A percentile compares a stretch with the other conserved stretches of the same genome.
Conservation (phyloP, 805 yeast species). For the Cyberlindnera sargentensis region DNA sequence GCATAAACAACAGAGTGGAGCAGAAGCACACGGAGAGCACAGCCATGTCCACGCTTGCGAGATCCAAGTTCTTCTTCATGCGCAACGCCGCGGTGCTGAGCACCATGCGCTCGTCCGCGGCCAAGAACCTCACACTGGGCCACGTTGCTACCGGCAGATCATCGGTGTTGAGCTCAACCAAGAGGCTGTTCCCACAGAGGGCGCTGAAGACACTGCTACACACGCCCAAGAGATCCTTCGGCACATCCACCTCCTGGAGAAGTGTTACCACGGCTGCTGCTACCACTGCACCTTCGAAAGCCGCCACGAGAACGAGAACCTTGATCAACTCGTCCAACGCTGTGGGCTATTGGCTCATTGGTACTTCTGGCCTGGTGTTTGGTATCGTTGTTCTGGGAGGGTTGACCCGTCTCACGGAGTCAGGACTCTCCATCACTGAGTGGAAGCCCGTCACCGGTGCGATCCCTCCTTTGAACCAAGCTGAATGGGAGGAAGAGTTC, state of each 20-base stretch:
- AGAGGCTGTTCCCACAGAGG: constrained; percentile 1
- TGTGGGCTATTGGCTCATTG: constrained; percentile 85
- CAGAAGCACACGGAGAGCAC: neutral
- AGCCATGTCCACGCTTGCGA: constrained; percentile 30
- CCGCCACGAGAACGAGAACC: constrained; percentile 13
- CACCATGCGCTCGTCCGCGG: constrained; percentile 18
- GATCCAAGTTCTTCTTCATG: constrained; percentile 52
- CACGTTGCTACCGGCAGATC: constrained; percentile 2
- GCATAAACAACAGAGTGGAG: too few relatives aligned
- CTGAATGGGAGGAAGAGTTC: constrained; percentile 85
- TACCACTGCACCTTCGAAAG: neutral
- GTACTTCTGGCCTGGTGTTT: constrained; percentile 82
- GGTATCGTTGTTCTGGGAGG: constrained; percentile 98
- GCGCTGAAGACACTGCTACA: neutral
- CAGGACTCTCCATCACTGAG: constrained; percentile 93
- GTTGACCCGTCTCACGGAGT: constrained; percentile 87
- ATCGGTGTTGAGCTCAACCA: constrained; percentile 2
- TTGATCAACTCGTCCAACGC: constrained; percentile 31
- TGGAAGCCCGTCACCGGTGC: constrained; percentile 98
- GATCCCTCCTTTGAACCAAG: constrained; percentile 75
- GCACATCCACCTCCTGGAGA: constrained; percentile 7
- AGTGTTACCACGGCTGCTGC: neutral
- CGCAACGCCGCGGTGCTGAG: constrained; percentile 42
- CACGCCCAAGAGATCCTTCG: constrained; percentile 6
- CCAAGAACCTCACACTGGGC: constrained; percentile 15